A percentile compares a stretch with the other conserved stretches of the same genome.
These are phyloP conservation scores for Limnanthes douglasii DNA, from an alignment of 345 rosid species.

Conservation along the genomic window DNA sequence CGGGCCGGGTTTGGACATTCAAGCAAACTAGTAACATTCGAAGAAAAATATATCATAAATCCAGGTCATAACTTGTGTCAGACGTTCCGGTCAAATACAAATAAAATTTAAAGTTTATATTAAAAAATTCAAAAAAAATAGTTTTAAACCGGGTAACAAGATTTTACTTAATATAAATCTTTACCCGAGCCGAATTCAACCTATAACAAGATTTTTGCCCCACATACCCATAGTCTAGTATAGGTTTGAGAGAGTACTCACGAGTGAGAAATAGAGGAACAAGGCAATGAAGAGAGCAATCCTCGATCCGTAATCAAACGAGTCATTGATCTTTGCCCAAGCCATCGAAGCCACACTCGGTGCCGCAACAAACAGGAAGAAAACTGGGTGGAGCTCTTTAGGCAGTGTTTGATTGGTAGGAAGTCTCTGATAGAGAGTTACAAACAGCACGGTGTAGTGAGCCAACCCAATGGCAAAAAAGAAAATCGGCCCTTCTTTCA, in stretches of 20 bases:
- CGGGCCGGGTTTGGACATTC: too few relatives aligned
- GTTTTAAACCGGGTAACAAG: too few relatives aligned
- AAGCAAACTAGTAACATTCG: too few relatives aligned
- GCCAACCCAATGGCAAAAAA: conserved; percentile 81
- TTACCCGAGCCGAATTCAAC: too few relatives aligned
- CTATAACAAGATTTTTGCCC: neutral
- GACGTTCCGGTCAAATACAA: too few relatives aligned
- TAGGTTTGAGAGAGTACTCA: conserved; percentile 6
- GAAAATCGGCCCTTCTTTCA: conserved; percentile 84
- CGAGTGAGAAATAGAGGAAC: conserved; percentile 82
- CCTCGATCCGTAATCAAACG: conserved; percentile 63
- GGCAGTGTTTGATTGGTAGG: conserved; percentile 83
- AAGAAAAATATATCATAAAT: too few relatives aligned
- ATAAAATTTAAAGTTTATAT: too few relatives aligned
- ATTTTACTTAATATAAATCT: too few relatives aligned
- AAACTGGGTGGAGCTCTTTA: conserved; percentile 91
- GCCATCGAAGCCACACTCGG: conserved; percentile 89
- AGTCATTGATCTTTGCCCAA: conserved; percentile 62
- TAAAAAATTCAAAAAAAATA: too few relatives aligned
- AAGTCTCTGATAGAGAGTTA: conserved; percentile 86
- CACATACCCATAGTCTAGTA: too few relatives aligned
- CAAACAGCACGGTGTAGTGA: conserved; percentile 72
- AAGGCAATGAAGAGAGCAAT: conserved; percentile 75
- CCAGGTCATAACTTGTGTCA: too few relatives aligned
- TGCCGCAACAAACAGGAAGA: conserved; percentile 83